Evolutionary conservation across 768 basidiomycete species (phyloP), one percentile per base, ranked within the genome.

Genomic region (Mycena albidolilacea): DNA sequence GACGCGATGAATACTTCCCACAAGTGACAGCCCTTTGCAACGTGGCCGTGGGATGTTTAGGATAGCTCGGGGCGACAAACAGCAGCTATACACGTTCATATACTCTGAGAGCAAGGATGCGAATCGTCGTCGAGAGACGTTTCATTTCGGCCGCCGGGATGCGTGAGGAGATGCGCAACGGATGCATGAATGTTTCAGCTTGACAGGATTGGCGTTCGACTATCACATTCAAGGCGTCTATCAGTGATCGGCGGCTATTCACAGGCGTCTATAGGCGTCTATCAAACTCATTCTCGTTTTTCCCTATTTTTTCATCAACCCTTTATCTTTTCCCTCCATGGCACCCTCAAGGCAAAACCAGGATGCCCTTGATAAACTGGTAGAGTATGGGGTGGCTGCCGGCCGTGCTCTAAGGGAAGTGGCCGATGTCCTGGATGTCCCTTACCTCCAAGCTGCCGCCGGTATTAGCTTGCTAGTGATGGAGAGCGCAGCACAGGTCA

Each of bases 401-500:
- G 48, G 23, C 17, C 64, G 38, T n/a, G 30, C 50, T 19, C 50
- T 64, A 8, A 15, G 11, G 1, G 48, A 38, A 12, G 50, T 64
- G 9, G 30, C 37, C 2, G 64, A 64, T 21, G 48, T 17, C 7
- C 0, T 38, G 5, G 21, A 64, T 17, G 37, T 52, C 11, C 64
- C 48, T 21, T 63, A 46, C 17, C 64, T 64, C 8, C 9, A 50
- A 17, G 21, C 48, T 19, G 50, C 50, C 3, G 50, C 48, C n/a
- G 48, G 50, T 14, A 52, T 54, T 11, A 39, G 48, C n/a, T 14
- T 52, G 48, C 50, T 64, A n/a, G 38, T 54, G n/a, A 37, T 64
- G 64, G 64, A 39, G 48, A 64, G 23, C 35, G 19, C 52, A 19
- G 43, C 52, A 5, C 37, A 50, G 4, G 64, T 30, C 37, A 21